Percentiles rank a stretch among this genome's conserved stretches.
Evolutionary conservation across 768 basidiomycete genomes (phyloP).

Genomic region (Boletus rubropictus): DNA sequence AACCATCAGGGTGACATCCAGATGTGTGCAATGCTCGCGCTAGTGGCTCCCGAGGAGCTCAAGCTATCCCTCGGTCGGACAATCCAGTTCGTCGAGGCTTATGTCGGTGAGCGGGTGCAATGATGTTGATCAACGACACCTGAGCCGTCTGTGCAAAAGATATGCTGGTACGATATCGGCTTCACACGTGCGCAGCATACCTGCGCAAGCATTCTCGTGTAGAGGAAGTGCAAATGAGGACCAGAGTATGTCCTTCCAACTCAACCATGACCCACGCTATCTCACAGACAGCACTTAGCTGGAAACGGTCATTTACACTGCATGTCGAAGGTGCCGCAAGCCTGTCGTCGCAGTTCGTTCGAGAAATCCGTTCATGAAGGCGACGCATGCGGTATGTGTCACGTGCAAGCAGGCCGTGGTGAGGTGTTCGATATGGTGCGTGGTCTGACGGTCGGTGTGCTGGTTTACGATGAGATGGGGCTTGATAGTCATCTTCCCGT

Average conservation of each 20-base stretch:
- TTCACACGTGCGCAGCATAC: constrained; percentile 68
- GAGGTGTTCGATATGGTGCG: constrained; percentile 71
- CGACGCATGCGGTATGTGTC: constrained; percentile 51
- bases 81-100: constrained; percentile 58
- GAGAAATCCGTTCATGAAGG: constrained; percentile 26
- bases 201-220: constrained; percentile 57
- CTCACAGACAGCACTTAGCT: constrained; percentile 37
- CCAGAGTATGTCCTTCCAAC: constrained; percentile 39
- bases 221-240: constrained; percentile 47
- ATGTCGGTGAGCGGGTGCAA: constrained; percentile 51
- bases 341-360: constrained; percentile 42
- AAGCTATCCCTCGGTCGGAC: constrained; percentile 39
- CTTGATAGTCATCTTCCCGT: constrained; percentile 67
- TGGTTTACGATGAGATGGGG: neutral
- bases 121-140: neutral
- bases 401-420: constrained; percentile 46
- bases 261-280: neutral
- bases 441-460: constrained; percentile 4
- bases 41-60: constrained; percentile 59
- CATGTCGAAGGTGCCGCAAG: constrained; percentile 67
- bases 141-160: constrained; percentile 37
- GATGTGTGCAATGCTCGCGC: constrained; percentile 66
- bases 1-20: constrained; percentile 67
- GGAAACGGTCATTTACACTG: constrained; percentile 65
- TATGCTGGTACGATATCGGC: constrained; percentile 51